Conservation (phyloP, 1,284 basidiomycete genomes). For the Rhodofomes roseus region DNA sequence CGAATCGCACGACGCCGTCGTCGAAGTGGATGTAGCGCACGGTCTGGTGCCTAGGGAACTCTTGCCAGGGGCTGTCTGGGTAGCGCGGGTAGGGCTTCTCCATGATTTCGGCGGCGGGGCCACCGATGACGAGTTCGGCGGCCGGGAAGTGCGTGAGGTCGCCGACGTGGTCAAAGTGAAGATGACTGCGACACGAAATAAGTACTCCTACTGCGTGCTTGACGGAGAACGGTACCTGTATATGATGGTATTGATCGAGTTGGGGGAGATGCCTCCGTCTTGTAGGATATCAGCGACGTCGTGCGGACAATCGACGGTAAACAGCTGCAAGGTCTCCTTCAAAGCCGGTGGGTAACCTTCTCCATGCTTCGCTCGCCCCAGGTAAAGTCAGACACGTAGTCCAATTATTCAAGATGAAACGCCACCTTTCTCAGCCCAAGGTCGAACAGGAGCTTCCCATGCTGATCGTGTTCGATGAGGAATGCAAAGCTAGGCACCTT, state of each 20-base stretch:
- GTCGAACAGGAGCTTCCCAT: conserved; percentile 6
- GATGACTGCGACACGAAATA: conserved; percentile 15
- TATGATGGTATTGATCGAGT: not conserved
- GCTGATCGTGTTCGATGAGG: conserved; percentile 2
- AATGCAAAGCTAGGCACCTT: conserved; percentile 8
- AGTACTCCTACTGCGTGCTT: too few species aligned
- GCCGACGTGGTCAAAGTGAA: conserved; percentile 34
- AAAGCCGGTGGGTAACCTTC: conserved; percentile 8
- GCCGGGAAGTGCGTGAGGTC: conserved; percentile 25
- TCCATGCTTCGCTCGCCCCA: not conserved
- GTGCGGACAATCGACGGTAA: conserved; percentile 4
- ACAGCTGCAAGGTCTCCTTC: conserved; percentile 5
- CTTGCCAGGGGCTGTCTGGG: conserved; percentile 17
- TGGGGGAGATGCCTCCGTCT: conserved; percentile 1
- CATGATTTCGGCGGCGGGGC: conserved; percentile 15
- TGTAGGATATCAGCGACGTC: conserved; percentile 5
- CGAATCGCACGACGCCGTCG: conserved; percentile 5
- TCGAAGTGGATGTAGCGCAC: conserved; percentile 10
- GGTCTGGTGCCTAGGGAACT: conserved; percentile 18
- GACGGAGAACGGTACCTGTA: conserved; percentile 2
- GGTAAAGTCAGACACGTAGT: too few species aligned
- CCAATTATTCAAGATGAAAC: too few species aligned
- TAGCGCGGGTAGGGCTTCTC: conserved; percentile 21
- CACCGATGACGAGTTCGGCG: conserved; percentile 26
- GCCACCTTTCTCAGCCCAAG: conserved; percentile 8